Evolutionary conservation across 106 monocot species (phyloP), one percentile per base, ranked within the genome.

Genomic region (Acorus gramineus): DNA sequence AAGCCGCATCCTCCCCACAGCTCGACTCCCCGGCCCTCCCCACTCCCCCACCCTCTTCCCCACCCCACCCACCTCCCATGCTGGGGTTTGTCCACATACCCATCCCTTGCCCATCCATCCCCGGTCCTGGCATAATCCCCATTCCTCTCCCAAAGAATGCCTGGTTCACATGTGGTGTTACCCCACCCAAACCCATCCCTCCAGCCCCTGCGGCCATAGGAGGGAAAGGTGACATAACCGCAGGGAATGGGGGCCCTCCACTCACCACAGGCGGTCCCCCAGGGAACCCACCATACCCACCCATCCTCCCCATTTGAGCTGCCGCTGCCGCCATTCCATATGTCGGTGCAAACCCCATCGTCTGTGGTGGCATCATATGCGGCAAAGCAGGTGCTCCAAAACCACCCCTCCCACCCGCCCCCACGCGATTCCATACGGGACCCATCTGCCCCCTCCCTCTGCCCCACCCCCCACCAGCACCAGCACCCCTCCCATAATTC

Each of bases 141-240:
- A 89, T 93, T 46, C 92, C 87, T 13, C 88, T 77, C 13, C 85
- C 93, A 77, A 93, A 89, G 60, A 93, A 93, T 42, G 88, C 93
- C 7, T 88, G 93, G 51, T 89, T 88, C 57, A 93, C 82, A 74
- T 93, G 85, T 4, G 93, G 93, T 46, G 88, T 85, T 6, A 88
- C 85, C 28, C 28, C 28, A 28, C 28, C 28, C 28, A 28, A 28
- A 28, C 28, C 28, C 28, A 28, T 28, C 28, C 28, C 28, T 28
- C 28, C 28, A 28, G 28, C 28, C 28, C 28, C 28, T 0, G 28
- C 28, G 28, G 28, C 28, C 56, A 89, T 83, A 14, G 93, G 89
- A 42, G 89, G 85, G 61, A 93, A 93, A 3, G 89, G 77, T 52
- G 80, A 85, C 66, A 93, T 56, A 82, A 93, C 65, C 3, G 88